phyloP scores from a whole-genome alignment of 2,329 filamentous ascomycete species.

The Oidium heveae region DNA sequence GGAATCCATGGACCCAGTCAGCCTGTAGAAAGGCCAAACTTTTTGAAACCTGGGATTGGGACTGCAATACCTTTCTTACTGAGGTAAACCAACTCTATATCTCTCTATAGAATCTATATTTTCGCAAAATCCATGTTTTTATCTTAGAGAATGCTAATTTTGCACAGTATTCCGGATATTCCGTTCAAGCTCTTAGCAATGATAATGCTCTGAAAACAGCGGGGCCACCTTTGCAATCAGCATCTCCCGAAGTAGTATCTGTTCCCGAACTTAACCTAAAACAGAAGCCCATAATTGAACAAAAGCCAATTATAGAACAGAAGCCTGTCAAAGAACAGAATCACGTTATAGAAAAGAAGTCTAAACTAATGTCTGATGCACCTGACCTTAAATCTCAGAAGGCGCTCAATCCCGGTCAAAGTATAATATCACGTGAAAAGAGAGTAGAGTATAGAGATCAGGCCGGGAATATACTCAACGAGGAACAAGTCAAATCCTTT shows the following conservation, averaged over 20 bases:
- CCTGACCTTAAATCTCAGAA: constrained; percentile 8
- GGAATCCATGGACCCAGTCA: constrained; percentile 75
- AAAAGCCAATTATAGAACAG: constrained; percentile 7
- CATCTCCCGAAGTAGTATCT: constrained; percentile 4
- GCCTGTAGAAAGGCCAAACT: constrained; percentile 77
- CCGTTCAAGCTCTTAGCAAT: constrained; percentile 8
- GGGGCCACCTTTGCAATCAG: constrained; percentile 5
- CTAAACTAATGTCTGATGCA: constrained; percentile 11
- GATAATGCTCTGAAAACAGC: constrained; percentile 11
- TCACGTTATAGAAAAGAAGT: constrained; percentile 9
- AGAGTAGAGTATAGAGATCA: constrained; percentile 87
- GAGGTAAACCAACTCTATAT: constrained; percentile 37
- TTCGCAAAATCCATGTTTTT: not conserved
- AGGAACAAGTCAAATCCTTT: constrained; percentile 59
- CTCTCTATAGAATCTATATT: constrained; percentile 4
- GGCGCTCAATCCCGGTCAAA: constrained; percentile 8
- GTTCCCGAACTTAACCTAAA: constrained; percentile 5
- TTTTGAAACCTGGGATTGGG: constrained; percentile 81
- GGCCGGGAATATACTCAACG: constrained; percentile 65
- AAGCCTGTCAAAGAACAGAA: constrained; percentile 9
- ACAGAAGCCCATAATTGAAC: constrained; percentile 11
- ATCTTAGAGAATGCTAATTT: constrained; percentile 3
- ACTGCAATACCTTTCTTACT: constrained; percentile 80
- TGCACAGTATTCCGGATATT: constrained; percentile 15
- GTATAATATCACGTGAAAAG: constrained; percentile 32